A percentile compares a stretch with the other conserved stretches of the same genome.
phyloP scores from a whole-genome alignment of 2,329 filamentous ascomycete genomes.

The Pseudocercospora macadamiae region DNA sequence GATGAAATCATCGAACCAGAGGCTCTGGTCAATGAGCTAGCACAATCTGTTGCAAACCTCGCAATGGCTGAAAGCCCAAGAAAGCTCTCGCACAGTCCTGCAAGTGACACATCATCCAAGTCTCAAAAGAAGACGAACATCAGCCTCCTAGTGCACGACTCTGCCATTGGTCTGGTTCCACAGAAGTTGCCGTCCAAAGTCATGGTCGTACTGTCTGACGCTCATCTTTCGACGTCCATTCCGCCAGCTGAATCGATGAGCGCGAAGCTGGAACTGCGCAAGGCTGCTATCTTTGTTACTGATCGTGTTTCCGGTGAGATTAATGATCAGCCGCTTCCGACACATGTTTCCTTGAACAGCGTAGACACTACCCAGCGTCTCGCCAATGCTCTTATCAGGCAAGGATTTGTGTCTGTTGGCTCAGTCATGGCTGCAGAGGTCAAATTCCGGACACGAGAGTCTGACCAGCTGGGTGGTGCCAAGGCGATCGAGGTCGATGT shows the following conservation, averaged over 20 bases:
- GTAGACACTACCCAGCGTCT: conserved; percentile 29
- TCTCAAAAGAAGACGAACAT: conserved; percentile 57
- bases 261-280: conserved; percentile 70
- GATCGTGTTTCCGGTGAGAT: conserved; percentile 66
- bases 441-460: conserved; percentile 62
- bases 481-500: conserved; percentile 78
- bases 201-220: conserved; percentile 76
- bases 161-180: conserved; percentile 82
- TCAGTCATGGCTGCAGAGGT: conserved; percentile 82
- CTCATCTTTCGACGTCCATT: conserved; percentile 69
- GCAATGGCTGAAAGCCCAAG: conserved; percentile 62
- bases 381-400: conserved; percentile 55
- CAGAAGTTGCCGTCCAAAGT: conserved; percentile 74
- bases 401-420: conserved; percentile 83
- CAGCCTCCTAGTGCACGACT: conserved; percentile 78
- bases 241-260: conserved; percentile 67
- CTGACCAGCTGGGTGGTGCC: conserved; percentile 60
- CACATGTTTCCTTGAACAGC: conserved; percentile 17
- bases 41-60: conserved; percentile 67
- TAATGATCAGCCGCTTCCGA: conserved; percentile 16
- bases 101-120: conserved; percentile 31
- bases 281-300: conserved; percentile 80
- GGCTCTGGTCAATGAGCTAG: conserved; percentile 74
- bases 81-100: conserved; percentile 35
- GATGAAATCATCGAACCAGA: conserved; percentile 38